These are phyloP conservation scores for Stachybotrys chartarum DNA, from an alignment of 2,329 filamentous ascomycete species.

Conservation along the genomic window DNA sequence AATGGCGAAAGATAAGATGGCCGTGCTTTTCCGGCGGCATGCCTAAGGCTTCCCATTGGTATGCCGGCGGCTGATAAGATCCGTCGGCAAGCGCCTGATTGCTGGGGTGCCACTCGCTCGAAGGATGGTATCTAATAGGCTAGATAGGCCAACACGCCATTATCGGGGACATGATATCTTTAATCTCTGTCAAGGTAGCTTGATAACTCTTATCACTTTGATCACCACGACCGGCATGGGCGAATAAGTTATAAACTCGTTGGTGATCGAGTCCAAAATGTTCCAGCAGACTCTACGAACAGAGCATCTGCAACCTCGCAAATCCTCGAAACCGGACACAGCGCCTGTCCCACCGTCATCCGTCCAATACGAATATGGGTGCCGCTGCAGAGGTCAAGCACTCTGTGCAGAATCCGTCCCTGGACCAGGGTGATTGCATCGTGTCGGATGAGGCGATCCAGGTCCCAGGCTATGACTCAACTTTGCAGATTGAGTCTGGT, in stretches of 20 bases:
- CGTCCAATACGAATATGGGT: slow-evolving; percentile 4
- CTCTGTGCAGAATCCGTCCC: not conserved
- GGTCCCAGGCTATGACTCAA: slow-evolving; percentile 16
- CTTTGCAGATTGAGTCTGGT: slow-evolving; percentile 2
- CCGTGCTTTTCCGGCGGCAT: slow-evolving; percentile 4
- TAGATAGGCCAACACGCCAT: slow-evolving; percentile 15
- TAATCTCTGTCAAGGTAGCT: not conserved
- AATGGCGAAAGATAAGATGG: not conserved
- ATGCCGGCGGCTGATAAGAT: slow-evolving; percentile 13
- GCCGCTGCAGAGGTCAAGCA: slow-evolving; percentile 7
- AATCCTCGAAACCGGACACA: not conserved
- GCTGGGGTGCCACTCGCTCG: not conserved
- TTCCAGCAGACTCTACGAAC: not conserved
- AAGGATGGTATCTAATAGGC: slow-evolving; percentile 6
- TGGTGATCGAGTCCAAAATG: not conserved
- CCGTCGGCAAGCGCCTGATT: slow-evolving; percentile 2
- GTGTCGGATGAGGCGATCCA: slow-evolving; percentile 9
- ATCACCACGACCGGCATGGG: not conserved
- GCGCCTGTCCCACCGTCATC: not conserved
- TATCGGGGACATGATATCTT: slow-evolving; percentile 14
- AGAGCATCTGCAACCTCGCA: not conserved
- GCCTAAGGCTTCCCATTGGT: slow-evolving; percentile 9
- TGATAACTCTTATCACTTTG: not conserved
- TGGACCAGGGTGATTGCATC: slow-evolving; percentile 5
- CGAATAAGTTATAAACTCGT: not conserved